These are phyloP conservation scores for Neltuma alba DNA, from an alignment of 306 rosid species.

Conservation along the genomic window DNA sequence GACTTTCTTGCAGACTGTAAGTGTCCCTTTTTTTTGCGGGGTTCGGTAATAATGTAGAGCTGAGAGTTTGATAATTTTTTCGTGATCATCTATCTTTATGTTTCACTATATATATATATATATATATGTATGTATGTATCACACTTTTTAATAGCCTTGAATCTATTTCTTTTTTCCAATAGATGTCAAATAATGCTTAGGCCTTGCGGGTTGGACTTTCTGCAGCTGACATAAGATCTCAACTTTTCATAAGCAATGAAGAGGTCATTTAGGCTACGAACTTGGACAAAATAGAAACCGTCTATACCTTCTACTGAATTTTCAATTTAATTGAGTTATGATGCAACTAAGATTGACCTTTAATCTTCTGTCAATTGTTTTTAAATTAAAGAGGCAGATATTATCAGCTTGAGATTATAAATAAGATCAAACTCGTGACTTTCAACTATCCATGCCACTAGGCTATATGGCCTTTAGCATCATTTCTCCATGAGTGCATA, in stretches of 20 bases:
- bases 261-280: too few species aligned
- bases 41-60: conserved; percentile 8
- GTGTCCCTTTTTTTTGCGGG: conserved; percentile 31
- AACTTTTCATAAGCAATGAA: neutral
- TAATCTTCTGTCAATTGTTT: too few species aligned
- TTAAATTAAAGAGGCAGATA: too few species aligned
- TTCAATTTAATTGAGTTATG: neutral
- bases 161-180: neutral
- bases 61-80: conserved; percentile 8
- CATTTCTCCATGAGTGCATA: too few species aligned
- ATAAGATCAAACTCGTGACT: too few species aligned
- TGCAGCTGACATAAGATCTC: conserved; percentile 17
- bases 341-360: too few species aligned
- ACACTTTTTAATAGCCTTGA: neutral
- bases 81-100: neutral
- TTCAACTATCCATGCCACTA: too few species aligned
- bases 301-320: neutral
- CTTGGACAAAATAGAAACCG: too few species aligned
- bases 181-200: neutral
- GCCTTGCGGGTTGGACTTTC: neutral
- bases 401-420: too few species aligned
- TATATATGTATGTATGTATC: too few species aligned
- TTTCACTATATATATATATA: too few species aligned
- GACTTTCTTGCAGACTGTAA: conserved; percentile 76
- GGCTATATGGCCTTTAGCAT: too few species aligned